phyloP scores from a whole-genome alignment of 2,329 filamentous ascomycete species.

The Shiraia bambusicola region DNA sequence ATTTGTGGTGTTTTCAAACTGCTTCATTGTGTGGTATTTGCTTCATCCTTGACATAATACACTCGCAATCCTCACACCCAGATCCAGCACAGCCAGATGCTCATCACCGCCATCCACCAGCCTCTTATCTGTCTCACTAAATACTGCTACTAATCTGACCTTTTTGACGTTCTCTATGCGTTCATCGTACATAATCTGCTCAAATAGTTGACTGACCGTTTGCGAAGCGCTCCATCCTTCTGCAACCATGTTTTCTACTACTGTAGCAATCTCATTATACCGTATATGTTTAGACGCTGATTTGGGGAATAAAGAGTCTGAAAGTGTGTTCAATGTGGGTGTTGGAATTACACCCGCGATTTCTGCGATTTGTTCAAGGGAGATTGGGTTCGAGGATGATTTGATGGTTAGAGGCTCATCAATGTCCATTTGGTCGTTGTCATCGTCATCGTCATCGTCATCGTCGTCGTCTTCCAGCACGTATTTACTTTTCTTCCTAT shows the following conservation, averaged over 20 bases:
- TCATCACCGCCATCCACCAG: slow-evolving; percentile 94
- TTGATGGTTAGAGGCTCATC: slow-evolving; percentile 27
- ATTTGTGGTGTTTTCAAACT: too few species aligned
- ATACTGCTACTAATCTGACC: slow-evolving; percentile 83
- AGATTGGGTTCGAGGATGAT: slow-evolving; percentile 42
- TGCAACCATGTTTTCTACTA: slow-evolving; percentile 87
- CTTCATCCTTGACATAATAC: slow-evolving; percentile 57
- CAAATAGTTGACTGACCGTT: slow-evolving; percentile 82
- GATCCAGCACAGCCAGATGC: slow-evolving; percentile 84
- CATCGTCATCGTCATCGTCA: too few species aligned
- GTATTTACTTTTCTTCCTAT: slow-evolving; percentile 48
- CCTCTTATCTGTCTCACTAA: slow-evolving; percentile 93
- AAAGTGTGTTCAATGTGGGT: slow-evolving; percentile 67
- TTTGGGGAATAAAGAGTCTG: slow-evolving; percentile 72
- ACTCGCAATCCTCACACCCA: slow-evolving; percentile 77
- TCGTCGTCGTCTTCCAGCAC: slow-evolving; percentile 54
- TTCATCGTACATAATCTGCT: slow-evolving; percentile 80
- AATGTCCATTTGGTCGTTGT: slow-evolving; percentile 55
- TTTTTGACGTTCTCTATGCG: slow-evolving; percentile 81
- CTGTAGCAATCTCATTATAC: slow-evolving; percentile 75
- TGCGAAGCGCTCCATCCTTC: slow-evolving; percentile 97
- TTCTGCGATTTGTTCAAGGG: slow-evolving; percentile 81
- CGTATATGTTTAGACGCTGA: slow-evolving; percentile 45
- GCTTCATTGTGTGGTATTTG: too few species aligned
- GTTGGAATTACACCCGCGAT: slow-evolving; percentile 93